phyloP scores from a whole-genome alignment of 2,329 filamentous ascomycete genomes.

The Sporothrix curviconia region DNA sequence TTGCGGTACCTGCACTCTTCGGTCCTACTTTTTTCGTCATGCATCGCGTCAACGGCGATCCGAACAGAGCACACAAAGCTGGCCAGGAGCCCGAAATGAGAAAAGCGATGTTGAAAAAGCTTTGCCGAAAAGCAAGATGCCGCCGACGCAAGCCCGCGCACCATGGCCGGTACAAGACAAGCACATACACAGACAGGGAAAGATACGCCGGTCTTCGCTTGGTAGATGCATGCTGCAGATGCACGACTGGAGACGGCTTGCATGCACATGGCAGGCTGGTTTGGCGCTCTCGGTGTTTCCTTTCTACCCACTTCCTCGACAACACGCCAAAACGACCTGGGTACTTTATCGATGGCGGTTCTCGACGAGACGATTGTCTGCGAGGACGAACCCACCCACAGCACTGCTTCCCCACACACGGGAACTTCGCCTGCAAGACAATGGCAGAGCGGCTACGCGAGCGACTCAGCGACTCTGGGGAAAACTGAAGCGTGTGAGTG shows the following conservation, averaged over 20 bases:
- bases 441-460: no score
- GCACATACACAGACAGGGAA: neutral
- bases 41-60: neutral
- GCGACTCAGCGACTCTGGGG: neutral
- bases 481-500: constrained; percentile 5
- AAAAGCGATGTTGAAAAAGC: no score
- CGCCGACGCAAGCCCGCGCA: neutral
- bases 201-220: neutral
- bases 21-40: neutral
- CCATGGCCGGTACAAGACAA: neutral
- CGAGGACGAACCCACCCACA: neutral
- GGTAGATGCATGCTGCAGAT: no score
- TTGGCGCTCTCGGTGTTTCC: neutral
- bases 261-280: no score
- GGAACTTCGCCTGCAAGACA: no score
- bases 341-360: no score
- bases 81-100: no score
- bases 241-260: no score
- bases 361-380: neutral
- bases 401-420: no score
- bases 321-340: no score
- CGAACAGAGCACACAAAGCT: no score
- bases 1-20: neutral
- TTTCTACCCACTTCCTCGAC: no score
- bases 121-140: neutral